These are phyloP conservation scores for Dalechampia spathulata DNA, from an alignment of 441 rosid species.

Conservation along the genomic window DNA sequence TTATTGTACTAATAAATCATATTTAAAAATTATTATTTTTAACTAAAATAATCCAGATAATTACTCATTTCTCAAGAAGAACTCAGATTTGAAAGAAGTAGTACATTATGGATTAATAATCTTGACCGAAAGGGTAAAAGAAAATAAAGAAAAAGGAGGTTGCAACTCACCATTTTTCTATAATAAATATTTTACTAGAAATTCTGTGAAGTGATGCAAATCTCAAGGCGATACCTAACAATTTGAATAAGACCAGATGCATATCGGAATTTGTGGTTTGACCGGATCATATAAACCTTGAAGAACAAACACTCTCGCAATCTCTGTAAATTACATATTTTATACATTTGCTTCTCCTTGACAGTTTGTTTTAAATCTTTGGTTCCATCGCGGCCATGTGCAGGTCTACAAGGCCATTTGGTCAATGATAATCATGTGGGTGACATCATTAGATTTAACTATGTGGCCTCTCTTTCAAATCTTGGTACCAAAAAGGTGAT, in stretches of 20 bases:
- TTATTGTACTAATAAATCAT: too few relatives aligned
- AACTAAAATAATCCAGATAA: too few relatives aligned
- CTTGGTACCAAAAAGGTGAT: too few relatives aligned
- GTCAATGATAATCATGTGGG: conserved; percentile 13
- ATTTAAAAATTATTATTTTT: too few relatives aligned
- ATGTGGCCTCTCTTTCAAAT: too few relatives aligned
- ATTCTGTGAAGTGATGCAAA: conserved; percentile 7
- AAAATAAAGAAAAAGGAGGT: not conserved
- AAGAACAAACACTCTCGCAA: not conserved
- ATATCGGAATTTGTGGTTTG: conserved; percentile 23
- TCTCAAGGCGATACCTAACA: conserved; percentile 17
- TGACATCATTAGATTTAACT: not conserved
- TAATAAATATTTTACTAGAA: not conserved
- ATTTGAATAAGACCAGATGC: conserved; percentile 4
- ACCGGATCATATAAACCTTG: conserved; percentile 11
- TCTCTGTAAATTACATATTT: too few relatives aligned
- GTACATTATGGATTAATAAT: too few relatives aligned
- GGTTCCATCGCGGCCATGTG: conserved; percentile 16
- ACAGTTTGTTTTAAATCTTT: not conserved
- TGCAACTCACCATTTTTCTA: not conserved
- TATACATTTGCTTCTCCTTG: too few relatives aligned
- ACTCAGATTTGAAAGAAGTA: too few relatives aligned
- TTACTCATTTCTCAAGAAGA: too few relatives aligned
- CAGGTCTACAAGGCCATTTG: not conserved
- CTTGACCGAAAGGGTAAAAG: not conserved